Evolutionary conservation across 805 yeast genomes (phyloP), one percentile per base, ranked within the genome.

Genomic region (Zygotorulaspora danielsina): DNA sequence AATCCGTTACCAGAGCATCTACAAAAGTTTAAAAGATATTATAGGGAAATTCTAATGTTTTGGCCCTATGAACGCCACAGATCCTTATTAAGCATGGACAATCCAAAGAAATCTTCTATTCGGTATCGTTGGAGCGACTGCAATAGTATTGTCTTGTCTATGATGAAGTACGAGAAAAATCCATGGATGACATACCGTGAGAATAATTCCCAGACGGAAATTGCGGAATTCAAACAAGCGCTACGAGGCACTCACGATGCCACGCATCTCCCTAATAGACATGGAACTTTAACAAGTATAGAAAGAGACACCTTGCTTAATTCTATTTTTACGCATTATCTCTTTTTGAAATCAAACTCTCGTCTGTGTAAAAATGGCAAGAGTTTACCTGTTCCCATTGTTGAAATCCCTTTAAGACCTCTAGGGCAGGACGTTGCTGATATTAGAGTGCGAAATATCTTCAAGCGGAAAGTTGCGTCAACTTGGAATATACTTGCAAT

Each of bases 61-160:
- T 50, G 55, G 55, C 57, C 57, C 16, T 47, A 49, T 30, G 57
- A 53, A 38, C 39, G 29, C 11, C 50, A 50, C 15, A 33, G 49
- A 8, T 19, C 41, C 11, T 28, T 50, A 6, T 28, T 50, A 10
- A 28, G 32, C 16, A 49, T 49, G 51, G 38, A 42, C 11, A 27
- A 42, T 6, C 49, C 54, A 16, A 41, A 38, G 18, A 25, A 27
- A 17, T 34, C 38, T 8, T 50, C 57, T 4, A 30, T 44, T 27
- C 40, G 46, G 6, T 38, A 41, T 22, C 32, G 41, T 18, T 52
- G 57, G 57, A 41, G 34, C 20, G 39, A 43, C 18, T 34, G 38
- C 35, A 32, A 38, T 26, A 24, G 31, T 8, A 27, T 19, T 10
- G 55, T 38, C 4, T 27, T 49, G 18, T 31, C 39, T 5, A 33